A percentile compares a stretch with the other conserved stretches of the same genome.
phyloP scores from a whole-genome alignment of 2,329 filamentous ascomycete genomes.

The Xylariomycetidae sp. region DNA sequence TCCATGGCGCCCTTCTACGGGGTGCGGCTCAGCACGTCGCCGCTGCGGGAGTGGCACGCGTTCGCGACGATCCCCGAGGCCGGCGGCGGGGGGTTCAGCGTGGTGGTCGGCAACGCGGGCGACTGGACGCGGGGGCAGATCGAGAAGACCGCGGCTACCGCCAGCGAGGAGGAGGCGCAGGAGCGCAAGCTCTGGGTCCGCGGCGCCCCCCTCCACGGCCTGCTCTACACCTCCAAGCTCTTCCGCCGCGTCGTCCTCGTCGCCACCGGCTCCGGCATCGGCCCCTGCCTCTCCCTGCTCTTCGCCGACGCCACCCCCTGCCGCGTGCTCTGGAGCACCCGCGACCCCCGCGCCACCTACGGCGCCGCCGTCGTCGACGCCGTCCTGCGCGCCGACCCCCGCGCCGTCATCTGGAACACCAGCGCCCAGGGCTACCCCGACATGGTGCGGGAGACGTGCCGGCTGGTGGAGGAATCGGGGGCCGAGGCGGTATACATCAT shows the following conservation, averaged over 20 bases:
- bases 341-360: slow-evolving; percentile 56
- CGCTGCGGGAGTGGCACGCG: slow-evolving; percentile 66
- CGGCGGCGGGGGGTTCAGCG: slow-evolving; percentile 57
- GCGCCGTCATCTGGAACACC: slow-evolving; percentile 65
- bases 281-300: slow-evolving; percentile 60
- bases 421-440: slow-evolving; percentile 52
- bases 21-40: slow-evolving; percentile 56
- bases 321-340: slow-evolving; percentile 65
- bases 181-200: slow-evolving; percentile 58
- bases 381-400: slow-evolving; percentile 56
- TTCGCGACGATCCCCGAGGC: slow-evolving; percentile 64
- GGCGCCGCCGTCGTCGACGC: no score
- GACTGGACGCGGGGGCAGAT: slow-evolving; percentile 69
- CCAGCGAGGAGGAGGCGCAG: slow-evolving; percentile 53
- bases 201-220: slow-evolving; percentile 61
- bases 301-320: slow-evolving; percentile 42
- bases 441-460: slow-evolving; percentile 40
- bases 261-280: slow-evolving; percentile 69
- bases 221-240: slow-evolving; percentile 60
- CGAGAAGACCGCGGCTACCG: slow-evolving; percentile 21
- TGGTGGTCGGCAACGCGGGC: slow-evolving; percentile 68
- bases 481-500: slow-evolving; percentile 71
- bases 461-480: slow-evolving; percentile 49
- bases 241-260: slow-evolving; percentile 62
- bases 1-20: slow-evolving; percentile 51